Evolutionary conservation across 2,329 filamentous ascomycete species (phyloP).

Genomic region (Falciphora oryzae): DNA sequence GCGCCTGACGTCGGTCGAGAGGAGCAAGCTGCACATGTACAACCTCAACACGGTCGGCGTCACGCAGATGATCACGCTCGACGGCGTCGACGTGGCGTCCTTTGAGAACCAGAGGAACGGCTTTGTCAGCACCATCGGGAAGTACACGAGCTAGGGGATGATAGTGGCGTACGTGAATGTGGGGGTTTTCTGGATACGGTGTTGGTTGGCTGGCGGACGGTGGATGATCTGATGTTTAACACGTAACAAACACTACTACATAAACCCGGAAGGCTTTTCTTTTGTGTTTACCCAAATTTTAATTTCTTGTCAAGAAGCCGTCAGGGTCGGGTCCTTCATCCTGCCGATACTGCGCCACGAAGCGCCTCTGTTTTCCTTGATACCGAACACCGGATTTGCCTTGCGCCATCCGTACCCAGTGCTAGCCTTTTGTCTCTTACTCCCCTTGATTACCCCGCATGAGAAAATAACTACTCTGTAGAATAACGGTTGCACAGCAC

Average conservation of each 20-base stretch:
- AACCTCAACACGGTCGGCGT: constrained; percentile 41
- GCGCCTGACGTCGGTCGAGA: constrained; percentile 32
- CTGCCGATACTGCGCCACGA: no score
- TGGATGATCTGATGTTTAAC: background rate
- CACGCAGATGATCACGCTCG: constrained; percentile 15
- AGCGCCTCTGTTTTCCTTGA: no score
- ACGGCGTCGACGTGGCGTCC: constrained; percentile 15
- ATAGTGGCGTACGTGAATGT: background rate
- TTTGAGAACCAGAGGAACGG: constrained; percentile 18
- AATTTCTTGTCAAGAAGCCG: no score
- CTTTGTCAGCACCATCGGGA: constrained; percentile 18
- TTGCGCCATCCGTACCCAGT: no score
- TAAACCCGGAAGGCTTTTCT: background rate
- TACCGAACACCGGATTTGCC: no score
- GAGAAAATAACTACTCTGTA: no score
- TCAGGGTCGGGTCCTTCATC: no score
- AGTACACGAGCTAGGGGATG: background rate
- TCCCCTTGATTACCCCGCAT: no score
- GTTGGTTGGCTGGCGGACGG: background rate
- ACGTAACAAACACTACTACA: background rate
- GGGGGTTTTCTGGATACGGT: background rate
- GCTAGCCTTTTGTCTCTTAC: no score
- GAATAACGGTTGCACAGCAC: no score
- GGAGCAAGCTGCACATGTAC: constrained; percentile 33
- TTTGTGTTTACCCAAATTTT: background rate